A percentile compares a stretch with the other conserved stretches of the same genome.
These are phyloP conservation scores for Xylaria sp. DNA, from an alignment of 2,329 filamentous ascomycete genomes.

Conservation along the genomic window DNA sequence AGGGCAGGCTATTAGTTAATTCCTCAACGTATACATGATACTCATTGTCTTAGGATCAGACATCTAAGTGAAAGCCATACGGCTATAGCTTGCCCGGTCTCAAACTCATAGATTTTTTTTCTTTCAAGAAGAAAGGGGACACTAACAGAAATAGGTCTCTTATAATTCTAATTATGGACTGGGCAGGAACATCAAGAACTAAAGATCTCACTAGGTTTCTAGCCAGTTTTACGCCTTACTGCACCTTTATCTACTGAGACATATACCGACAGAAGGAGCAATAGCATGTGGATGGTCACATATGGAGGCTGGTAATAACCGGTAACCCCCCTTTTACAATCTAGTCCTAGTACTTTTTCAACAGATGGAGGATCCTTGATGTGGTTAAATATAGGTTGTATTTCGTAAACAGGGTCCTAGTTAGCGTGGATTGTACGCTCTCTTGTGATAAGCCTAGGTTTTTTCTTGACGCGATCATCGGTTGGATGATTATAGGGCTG, in stretches of 20 bases:
- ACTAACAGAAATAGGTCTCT: too few relatives aligned
- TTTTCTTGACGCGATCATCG: not conserved
- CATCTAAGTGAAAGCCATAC: not conserved
- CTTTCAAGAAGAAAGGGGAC: not conserved
- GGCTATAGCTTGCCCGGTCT: not conserved
- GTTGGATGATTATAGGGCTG: not conserved
- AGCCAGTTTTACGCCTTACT: not conserved
- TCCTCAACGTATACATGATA: not conserved
- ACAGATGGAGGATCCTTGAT: not conserved
- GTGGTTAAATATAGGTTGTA: not conserved
- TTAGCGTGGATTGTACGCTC: constrained; percentile 8
- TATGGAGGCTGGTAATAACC: not conserved
- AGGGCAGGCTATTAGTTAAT: not conserved
- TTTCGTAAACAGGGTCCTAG: not conserved
- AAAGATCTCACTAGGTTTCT: not conserved
- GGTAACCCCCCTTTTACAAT: not conserved
- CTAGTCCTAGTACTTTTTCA: not conserved
- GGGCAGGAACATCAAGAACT: not conserved
- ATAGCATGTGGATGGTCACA: not conserved
- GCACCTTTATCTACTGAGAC: not conserved
- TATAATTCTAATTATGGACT: too few relatives aligned
- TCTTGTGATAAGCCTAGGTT: not conserved
- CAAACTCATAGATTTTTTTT: not conserved
- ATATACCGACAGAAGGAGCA: not conserved
- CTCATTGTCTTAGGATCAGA: not conserved